Base-by-base conservation (phyloP, 306 rosid species). In the Cucumis cinereus region DNA sequence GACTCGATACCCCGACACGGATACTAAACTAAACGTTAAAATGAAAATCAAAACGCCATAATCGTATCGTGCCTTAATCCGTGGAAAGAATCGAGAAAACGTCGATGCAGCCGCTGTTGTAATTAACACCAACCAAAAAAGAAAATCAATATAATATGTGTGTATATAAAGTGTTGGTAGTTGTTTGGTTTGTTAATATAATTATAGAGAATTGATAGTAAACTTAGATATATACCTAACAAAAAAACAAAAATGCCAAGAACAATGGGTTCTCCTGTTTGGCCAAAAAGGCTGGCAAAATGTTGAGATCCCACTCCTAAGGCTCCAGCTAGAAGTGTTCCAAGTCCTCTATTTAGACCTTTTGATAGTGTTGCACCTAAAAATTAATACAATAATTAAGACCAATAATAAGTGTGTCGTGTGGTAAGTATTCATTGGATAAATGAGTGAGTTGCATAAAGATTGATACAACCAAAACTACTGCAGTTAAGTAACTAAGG, bases 41-140 rank as follows among this genome's bases (percentile, higher is more conserved):
- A 93, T 93, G 80, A 93, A 93, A 79, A 93, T 82, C 87, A 87
- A 12, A 55, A 91, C 79, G 16, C 98, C 98, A 43, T 93, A 93
- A 36, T 93, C 98, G 74, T 90, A 91, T 73, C 92, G 85, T 33
- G 89, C 89, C 58, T 91, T 93, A 17, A 93, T 91, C 87, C 55
- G 74, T 0, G 98, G 97, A 36, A 85, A 83, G 81, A 91, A 93
- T 79, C 98, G 81, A 3, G 84, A 77, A 80, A 88, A 93, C 7
- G 98, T 91, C 5, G 94, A 67, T 19, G 85, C 82, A 52, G 87
- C 85, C 33, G 96, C 98, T 93, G 90, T 81, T 93, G 89, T 80
- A 83, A 14, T 30, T 30, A 11, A n/a, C n/a, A n/a, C n/a, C n/a
- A 3, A 11, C 52, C 52, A 49, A 22, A 26, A 13, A 52, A 49